Conservation (phyloP, 2,329 filamentous ascomycete genomes). For the Penicillium freii region DNA sequence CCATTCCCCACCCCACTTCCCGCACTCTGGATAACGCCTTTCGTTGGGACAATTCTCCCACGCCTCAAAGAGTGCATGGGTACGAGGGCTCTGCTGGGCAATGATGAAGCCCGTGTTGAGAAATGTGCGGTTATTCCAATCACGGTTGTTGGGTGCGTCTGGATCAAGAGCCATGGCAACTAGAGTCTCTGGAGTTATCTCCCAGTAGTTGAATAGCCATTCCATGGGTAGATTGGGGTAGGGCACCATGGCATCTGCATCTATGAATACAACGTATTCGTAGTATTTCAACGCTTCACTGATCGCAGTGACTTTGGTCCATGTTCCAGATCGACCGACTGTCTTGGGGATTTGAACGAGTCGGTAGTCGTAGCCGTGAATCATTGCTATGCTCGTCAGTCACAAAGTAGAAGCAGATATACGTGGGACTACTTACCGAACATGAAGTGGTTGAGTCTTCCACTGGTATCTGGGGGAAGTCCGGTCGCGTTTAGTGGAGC, state of each 20-base stretch:
- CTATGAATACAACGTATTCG: conserved; percentile 47
- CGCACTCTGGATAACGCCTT: conserved; percentile 12
- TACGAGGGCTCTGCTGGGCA: conserved; percentile 32
- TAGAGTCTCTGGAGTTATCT: conserved; percentile 41
- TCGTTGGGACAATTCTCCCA: conserved; percentile 18
- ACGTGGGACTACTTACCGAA: conserved; percentile 28
- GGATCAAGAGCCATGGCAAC: conserved; percentile 51
- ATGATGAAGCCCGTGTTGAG: conserved; percentile 49
- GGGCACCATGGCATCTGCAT: conserved; percentile 46
- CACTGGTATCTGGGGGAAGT: conserved; percentile 10
- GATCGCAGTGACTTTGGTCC: conserved; percentile 47
- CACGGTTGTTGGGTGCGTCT: conserved; percentile 39
- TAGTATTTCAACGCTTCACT: conserved; percentile 42
- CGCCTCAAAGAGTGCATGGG: conserved; percentile 16
- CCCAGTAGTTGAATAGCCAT: conserved; percentile 52
- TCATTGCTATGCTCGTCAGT: conserved; percentile 1
- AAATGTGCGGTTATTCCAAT: conserved; percentile 35
- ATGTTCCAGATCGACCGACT: conserved; percentile 48
- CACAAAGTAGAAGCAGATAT: not conserved
- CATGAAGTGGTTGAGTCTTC: conserved; percentile 42
- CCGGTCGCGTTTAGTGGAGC: not conserved
- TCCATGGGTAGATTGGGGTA: conserved; percentile 48
- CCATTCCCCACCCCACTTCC: conserved; percentile 14
- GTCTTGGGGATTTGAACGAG: conserved; percentile 50
- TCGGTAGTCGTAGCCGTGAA: conserved; percentile 8